Percentiles rank a stretch among this genome's conserved stretches.
Evolutionary conservation across 768 basidiomycete genomes (phyloP).

Genomic region (Suillus fuscotomentosus): DNA sequence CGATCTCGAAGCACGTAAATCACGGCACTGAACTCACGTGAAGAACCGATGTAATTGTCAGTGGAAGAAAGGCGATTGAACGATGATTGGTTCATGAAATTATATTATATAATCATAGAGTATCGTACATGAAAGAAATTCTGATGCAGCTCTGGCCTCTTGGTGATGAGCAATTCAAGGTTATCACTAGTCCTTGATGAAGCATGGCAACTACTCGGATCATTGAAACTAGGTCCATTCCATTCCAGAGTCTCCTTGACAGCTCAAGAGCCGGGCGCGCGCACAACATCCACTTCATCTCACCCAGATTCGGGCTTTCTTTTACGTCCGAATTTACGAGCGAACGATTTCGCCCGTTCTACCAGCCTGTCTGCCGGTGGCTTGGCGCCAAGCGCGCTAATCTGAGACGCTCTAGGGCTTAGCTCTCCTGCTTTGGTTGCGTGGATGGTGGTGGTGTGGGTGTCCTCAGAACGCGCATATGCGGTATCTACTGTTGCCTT

Average conservation of each 20-base stretch:
- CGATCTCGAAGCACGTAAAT: constrained; percentile 25
- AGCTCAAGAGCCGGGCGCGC: constrained; percentile 1
- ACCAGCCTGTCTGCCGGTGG: constrained; percentile 27
- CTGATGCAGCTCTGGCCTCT: constrained; percentile 11
- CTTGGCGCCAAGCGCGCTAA: constrained; percentile 25
- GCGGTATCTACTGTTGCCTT: constrained; percentile 33
- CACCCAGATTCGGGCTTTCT: constrained; percentile 18
- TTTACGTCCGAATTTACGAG: constrained; percentile 44
- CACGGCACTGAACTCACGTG: constrained; percentile 13
- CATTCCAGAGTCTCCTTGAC: background rate
- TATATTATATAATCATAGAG: constrained; percentile 13
- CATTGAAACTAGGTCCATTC: background rate
- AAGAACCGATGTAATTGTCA: background rate
- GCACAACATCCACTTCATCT: constrained; percentile 12
- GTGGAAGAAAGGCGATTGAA: background rate
- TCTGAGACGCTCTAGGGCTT: constrained; percentile 34
- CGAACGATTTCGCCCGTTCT: constrained; percentile 39
- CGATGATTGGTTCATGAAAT: constrained; percentile 17
- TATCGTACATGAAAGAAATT: constrained; percentile 20
- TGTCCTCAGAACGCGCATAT: constrained; percentile 3
- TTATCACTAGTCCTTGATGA: constrained; percentile 8
- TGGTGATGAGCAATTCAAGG: background rate
- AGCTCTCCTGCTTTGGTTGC: constrained; percentile 25
- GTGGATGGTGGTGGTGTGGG: constrained; percentile 19
- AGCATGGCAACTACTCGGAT: constrained; percentile 28